A percentile compares a stretch with the other conserved stretches of the same genome.
Evolutionary conservation across 2,329 filamentous ascomycete species (phyloP).

Genomic region (Pseudogymnoascus sp.): DNA sequence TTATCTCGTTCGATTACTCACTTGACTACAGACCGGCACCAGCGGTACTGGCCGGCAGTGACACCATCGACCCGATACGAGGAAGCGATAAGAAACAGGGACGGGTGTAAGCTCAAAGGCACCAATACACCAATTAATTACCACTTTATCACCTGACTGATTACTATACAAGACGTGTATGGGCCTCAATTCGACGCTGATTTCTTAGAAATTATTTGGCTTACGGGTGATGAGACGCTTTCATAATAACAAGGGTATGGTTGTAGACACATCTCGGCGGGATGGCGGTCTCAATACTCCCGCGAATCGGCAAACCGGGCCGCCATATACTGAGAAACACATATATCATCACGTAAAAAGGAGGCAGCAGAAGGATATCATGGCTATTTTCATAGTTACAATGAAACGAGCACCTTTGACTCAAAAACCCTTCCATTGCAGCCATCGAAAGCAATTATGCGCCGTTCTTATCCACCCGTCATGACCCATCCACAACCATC

Average conservation of each 20-base stretch:
- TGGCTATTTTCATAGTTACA: conserved; percentile 11
- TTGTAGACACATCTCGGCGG: background rate
- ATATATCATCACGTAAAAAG: background rate
- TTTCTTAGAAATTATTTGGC: background rate
- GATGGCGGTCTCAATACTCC: background rate
- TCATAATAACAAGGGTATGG: background rate
- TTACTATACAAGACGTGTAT: background rate
- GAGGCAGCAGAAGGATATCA: conserved; percentile 7
- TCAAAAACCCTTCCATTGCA: conserved; percentile 9
- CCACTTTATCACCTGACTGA: background rate
- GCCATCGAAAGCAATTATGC: conserved; percentile 9
- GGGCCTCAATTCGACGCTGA: background rate
- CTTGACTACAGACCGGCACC: background rate
- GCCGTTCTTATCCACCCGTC: conserved; percentile 7
- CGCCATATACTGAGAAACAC: background rate
- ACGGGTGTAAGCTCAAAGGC: background rate
- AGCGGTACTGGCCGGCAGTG: background rate
- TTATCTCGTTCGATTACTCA: conserved; percentile 1
- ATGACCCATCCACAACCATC: background rate
- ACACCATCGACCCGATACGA: conserved; percentile 3
- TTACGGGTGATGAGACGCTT: background rate
- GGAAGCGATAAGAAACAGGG: background rate
- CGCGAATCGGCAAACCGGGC: background rate
- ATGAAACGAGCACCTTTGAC: conserved; percentile 9
- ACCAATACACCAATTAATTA: conserved; percentile 2